Base-by-base conservation (phyloP, 441 rosid genomes). In the Brassica hybrid region DNA sequence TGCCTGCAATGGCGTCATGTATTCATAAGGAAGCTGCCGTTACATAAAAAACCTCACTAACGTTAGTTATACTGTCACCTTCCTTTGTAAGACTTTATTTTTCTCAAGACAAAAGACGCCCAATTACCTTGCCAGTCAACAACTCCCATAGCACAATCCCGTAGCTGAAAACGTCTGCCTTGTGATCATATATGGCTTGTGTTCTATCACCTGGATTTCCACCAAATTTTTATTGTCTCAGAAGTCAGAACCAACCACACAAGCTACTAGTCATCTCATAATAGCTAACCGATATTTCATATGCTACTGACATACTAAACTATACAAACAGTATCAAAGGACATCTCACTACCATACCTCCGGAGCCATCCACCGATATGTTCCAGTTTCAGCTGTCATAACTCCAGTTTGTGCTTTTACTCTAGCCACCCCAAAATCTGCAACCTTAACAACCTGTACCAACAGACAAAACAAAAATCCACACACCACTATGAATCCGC, bases 351-450 rank as follows among this genome's bases (percentile, higher is more conserved):
- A 56, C 60, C 60, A 56, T 56, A 56, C 60, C 99, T 95, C 98
- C n/a, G 99, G 99, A 83, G 99, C 94, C 99, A 95, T 95, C 99
- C 99, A 95, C 64, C 99, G 84, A 75, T 95, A 95, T 23, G 99
- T 95, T 84, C 99, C 99, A 69, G 99, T 95, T 88, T 95, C 99
- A 52, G 99, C 98, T 8, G 99, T 95, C 99, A 95, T 95, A 36
- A 93, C 94, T 76, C 99, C 99, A 73, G 98, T 80, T 74, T 93
- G 96, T 77, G 91, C 84, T 86, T 90, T 87, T 77, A 95, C 99
- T 82, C 99, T 88, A 38, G 99, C 98, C 82, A 95, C 98, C 75
- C 99, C 98, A 84, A 95, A 95, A 88, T 95, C 98, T 79, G 98
- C 99, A 75, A 95, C 99, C 86, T 95, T 95, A 41, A 93, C 96